Evolutionary conservation across 2,329 filamentous ascomycete species (phyloP).

Genomic region (Claviceps pusilla): DNA sequence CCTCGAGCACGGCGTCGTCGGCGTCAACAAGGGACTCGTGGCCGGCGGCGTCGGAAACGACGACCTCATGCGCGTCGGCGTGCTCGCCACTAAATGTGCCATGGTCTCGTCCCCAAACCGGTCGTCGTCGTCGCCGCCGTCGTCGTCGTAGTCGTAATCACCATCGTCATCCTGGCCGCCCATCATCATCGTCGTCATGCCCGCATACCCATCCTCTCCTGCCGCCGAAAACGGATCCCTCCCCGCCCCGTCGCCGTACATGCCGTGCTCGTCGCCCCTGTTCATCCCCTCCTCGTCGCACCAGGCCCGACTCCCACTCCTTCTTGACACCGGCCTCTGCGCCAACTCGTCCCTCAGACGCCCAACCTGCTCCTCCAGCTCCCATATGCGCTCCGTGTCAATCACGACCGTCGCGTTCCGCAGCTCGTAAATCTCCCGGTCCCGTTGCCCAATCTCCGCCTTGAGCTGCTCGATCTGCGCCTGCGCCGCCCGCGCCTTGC

Average conservation of each 20-base stretch:
- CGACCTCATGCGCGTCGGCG: constrained; percentile 27
- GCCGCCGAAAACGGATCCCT: not conserved
- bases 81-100: constrained; percentile 36
- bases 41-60: constrained; percentile 42
- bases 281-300: not conserved
- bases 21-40: constrained; percentile 29
- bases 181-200: constrained; percentile 23
- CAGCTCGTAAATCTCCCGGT: constrained; percentile 38
- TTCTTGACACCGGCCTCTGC: constrained; percentile 8
- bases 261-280: too few species aligned
- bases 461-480: constrained; percentile 35
- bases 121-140: constrained; percentile 19
- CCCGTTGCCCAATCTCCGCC: constrained; percentile 32
- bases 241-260: not conserved
- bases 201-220: not conserved
- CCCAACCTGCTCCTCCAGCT: constrained; percentile 25
- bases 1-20: constrained; percentile 18
- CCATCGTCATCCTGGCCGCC: constrained; percentile 12
- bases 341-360: constrained; percentile 20
- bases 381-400: constrained; percentile 31
- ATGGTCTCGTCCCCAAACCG: constrained; percentile 36
- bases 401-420: constrained; percentile 34
- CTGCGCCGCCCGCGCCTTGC: constrained; percentile 22
- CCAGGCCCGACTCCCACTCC: constrained; percentile 5
- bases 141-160: constrained; percentile 10